These are phyloP conservation scores for Hibiscus trionum DNA, from an alignment of 345 rosid genomes.

Conservation along the genomic window DNA sequence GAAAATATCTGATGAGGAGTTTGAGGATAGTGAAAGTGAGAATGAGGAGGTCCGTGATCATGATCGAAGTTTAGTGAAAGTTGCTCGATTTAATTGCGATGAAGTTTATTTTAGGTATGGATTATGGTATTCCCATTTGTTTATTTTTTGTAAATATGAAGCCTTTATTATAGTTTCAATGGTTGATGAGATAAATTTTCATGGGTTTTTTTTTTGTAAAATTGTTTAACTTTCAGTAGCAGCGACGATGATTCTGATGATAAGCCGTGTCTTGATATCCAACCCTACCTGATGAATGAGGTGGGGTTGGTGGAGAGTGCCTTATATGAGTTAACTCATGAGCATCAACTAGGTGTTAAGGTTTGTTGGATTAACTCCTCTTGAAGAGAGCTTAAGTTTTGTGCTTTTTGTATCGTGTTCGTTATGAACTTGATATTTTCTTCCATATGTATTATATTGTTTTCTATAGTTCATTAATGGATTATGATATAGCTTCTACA, in stretches of 20 bases:
- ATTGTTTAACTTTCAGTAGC: slow-evolving; percentile 16
- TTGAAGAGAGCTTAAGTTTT: neutral
- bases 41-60: slow-evolving; percentile 24
- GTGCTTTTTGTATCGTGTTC: neutral
- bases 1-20: slow-evolving; percentile 54
- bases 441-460: neutral
- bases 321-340: slow-evolving; percentile 44
- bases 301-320: slow-evolving; percentile 48
- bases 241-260: slow-evolving; percentile 64
- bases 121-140: neutral
- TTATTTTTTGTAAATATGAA: neutral
- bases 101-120: slow-evolving; percentile 48
- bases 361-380: slow-evolving; percentile 24
- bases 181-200: neutral
- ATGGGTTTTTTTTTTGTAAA: slow-evolving; percentile 6
- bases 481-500: slow-evolving; percentile 2
- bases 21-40: slow-evolving; percentile 35
- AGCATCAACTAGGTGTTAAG: slow-evolving; percentile 54
- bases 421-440: neutral
- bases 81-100: slow-evolving; percentile 39
- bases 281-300: slow-evolving; percentile 43
- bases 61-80: slow-evolving; percentile 22
- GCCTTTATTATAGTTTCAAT: neutral
- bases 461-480: neutral
- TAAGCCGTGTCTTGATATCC: slow-evolving; percentile 32